phyloP scores from a whole-genome alignment of 2,329 filamentous ascomycete species.

The Cladosporium cucumerinum region DNA sequence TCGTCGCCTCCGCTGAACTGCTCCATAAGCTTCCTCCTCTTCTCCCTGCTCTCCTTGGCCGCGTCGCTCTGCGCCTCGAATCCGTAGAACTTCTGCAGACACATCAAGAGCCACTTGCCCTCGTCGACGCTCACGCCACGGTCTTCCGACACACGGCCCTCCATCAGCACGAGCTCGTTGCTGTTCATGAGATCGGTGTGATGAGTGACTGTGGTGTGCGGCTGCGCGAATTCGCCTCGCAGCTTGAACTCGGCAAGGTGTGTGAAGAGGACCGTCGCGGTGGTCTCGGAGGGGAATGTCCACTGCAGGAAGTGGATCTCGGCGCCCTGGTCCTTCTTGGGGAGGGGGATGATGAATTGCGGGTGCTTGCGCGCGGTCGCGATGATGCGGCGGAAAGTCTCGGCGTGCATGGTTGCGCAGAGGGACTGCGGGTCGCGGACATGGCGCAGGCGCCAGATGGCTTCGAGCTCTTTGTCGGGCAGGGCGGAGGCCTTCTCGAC shows the following conservation, averaged over 20 bases:
- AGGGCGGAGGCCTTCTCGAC: slow-evolving; percentile 71
- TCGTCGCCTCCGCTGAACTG: slow-evolving; percentile 78
- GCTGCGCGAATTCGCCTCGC: slow-evolving; percentile 81
- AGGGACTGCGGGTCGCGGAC: slow-evolving; percentile 68
- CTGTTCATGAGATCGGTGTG: slow-evolving; percentile 73
- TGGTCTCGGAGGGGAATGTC: slow-evolving; percentile 72
- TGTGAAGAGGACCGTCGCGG: slow-evolving; percentile 74
- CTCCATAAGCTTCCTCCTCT: slow-evolving; percentile 67
- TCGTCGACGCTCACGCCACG: slow-evolving; percentile 74
- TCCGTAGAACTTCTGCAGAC: slow-evolving; percentile 87
- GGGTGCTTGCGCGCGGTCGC: slow-evolving; percentile 70
- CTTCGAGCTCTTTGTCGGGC: slow-evolving; percentile 76
- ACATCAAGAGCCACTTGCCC: slow-evolving; percentile 87
- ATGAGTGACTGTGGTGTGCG: slow-evolving; percentile 92
- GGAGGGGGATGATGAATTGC: slow-evolving; percentile 86
- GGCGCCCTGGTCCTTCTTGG: slow-evolving; percentile 63
- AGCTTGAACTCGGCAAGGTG: slow-evolving; percentile 90
- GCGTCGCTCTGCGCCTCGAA: slow-evolving; percentile 57
- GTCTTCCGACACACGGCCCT: slow-evolving; percentile 73
- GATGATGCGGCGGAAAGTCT: slow-evolving; percentile 72
- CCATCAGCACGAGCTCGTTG: slow-evolving; percentile 79
- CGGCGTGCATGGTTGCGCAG: slow-evolving; percentile 75
- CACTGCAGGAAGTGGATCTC: slow-evolving; percentile 98
- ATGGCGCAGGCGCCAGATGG: slow-evolving; percentile 87
- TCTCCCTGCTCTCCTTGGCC: slow-evolving; percentile 67